These are phyloP conservation scores for Mortierella hygrophila DNA, from an alignment of 192 early-diverging fungal species.

Conservation along the genomic window DNA sequence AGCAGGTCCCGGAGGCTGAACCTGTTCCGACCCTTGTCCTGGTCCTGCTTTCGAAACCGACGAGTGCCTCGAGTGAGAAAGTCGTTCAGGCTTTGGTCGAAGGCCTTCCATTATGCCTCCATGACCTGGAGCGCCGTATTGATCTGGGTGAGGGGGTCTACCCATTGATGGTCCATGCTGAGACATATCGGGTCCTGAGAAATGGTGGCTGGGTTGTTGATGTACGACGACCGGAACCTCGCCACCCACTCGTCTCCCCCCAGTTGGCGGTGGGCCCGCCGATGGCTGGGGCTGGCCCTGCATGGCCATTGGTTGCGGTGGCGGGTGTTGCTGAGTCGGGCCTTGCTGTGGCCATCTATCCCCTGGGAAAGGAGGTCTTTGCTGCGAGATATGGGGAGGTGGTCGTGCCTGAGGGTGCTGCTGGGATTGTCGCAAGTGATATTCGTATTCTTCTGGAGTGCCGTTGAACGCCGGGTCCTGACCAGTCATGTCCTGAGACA, in stretches of 20 bases:
- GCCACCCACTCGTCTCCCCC: slow-evolving; percentile 1
- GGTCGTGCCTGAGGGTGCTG: slow-evolving; percentile 16
- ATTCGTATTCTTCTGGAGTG: slow-evolving; percentile 23
- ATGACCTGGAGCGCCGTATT: not conserved
- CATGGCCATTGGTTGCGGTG: not conserved
- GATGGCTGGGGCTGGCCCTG: slow-evolving; percentile 8
- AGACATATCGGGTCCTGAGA: slow-evolving; percentile 7
- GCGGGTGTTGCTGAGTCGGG: not conserved
- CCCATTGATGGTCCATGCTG: slow-evolving; percentile 2
- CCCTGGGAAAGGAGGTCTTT: not conserved
- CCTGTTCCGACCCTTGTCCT: slow-evolving; percentile 4
- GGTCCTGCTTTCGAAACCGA: slow-evolving; percentile 28
- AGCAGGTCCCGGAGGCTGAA: slow-evolving; percentile 3
- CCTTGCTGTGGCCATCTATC: slow-evolving; percentile 27
- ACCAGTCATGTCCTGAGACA: slow-evolving; percentile 16
- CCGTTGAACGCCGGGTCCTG: not conserved
- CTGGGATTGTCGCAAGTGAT: slow-evolving; percentile 30
- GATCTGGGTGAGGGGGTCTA: slow-evolving; percentile 17
- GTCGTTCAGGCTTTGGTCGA: slow-evolving; percentile 22
- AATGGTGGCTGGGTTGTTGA: not conserved
- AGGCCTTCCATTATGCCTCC: slow-evolving; percentile 1
- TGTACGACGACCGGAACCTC: not conserved
- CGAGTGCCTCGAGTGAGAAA: slow-evolving; percentile 44
- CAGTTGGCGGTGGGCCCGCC: not conserved
- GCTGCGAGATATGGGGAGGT: not conserved